A percentile compares a stretch with the other conserved stretches of the same genome.
Conservation (phyloP, 2,329 filamentous ascomycete species). For the Cladophialophora immunda region DNA sequence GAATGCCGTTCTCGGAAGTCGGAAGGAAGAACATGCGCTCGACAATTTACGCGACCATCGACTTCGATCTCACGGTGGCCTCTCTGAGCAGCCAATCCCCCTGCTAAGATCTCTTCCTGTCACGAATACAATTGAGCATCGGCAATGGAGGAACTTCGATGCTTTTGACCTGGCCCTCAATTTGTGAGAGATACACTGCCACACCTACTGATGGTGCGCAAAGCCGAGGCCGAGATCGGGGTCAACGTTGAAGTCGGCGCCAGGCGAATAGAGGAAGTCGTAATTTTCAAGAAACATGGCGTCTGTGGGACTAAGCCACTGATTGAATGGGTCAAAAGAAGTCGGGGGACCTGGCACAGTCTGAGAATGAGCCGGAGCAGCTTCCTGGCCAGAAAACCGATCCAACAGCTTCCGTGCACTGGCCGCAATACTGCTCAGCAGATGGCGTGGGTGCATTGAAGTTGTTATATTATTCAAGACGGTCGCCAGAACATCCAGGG, state of each 20-base stretch:
- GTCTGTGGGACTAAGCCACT: slow-evolving; percentile 39
- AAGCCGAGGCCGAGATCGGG: slow-evolving; percentile 38
- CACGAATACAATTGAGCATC: slow-evolving; percentile 22
- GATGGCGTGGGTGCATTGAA: slow-evolving; percentile 43
- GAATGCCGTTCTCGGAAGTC: slow-evolving; percentile 50
- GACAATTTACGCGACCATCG: slow-evolving; percentile 46
- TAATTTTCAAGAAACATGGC: slow-evolving; percentile 40
- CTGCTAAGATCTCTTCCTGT: slow-evolving; percentile 46
- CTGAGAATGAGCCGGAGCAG: slow-evolving; percentile 1
- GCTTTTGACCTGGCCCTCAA: slow-evolving; percentile 52
- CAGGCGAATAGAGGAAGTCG: slow-evolving; percentile 44
- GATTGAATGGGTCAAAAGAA: slow-evolving; percentile 26
- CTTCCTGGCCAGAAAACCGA: slow-evolving; percentile 30
- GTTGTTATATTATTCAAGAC: slow-evolving; percentile 40
- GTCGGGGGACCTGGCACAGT: slow-evolving; percentile 19
- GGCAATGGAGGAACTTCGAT: slow-evolving; percentile 51
- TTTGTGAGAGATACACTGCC: slow-evolving; percentile 30
- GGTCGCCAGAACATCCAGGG: slow-evolving; percentile 39
- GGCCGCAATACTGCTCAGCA: slow-evolving; percentile 43
- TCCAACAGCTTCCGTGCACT: slow-evolving; percentile 42
- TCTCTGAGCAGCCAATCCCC: slow-evolving; percentile 52
- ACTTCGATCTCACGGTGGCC: slow-evolving; percentile 53
- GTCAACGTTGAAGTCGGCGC: slow-evolving; percentile 46
- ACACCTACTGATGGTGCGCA: slow-evolving; percentile 14
- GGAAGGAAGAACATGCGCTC: slow-evolving; percentile 49